These are phyloP conservation scores for Nitzschia inconspicua DNA, from an alignment of 108 stramenopile genomes.

Conservation along the genomic window DNA sequence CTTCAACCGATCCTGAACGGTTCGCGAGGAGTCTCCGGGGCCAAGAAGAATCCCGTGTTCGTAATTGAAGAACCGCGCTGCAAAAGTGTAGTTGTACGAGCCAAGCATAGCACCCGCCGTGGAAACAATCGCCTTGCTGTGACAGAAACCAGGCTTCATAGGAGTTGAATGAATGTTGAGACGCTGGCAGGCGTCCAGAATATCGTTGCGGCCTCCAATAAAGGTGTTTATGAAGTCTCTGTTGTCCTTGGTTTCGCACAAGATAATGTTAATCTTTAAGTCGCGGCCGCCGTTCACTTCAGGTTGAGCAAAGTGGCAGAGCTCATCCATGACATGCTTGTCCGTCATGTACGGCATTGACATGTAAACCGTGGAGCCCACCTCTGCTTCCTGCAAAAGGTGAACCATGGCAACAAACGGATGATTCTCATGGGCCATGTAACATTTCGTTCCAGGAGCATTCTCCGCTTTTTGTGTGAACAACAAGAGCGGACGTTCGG, in stretches of 20 bases:
- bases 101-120: too few relatives aligned
- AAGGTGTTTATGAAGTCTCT: neutral
- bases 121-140: too few relatives aligned
- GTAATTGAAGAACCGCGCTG: too few relatives aligned
- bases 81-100: too few relatives aligned
- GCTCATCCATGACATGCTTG: neutral
- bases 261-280: neutral
- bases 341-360: neutral
- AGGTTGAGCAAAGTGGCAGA: neutral
- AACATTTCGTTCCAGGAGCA: neutral
- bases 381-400: neutral
- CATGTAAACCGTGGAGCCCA: neutral
- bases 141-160: too few relatives aligned
- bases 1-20: too few relatives aligned
- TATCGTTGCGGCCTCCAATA: too few relatives aligned
- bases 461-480: neutral
- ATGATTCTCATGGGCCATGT: neutral
- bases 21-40: too few relatives aligned
- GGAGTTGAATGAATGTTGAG: too few relatives aligned
- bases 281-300: neutral
- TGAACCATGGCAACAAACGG: conserved; percentile 6
- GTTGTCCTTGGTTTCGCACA: neutral
- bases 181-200: too few relatives aligned
- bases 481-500: neutral
- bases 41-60: too few relatives aligned